A percentile compares a stretch with the other conserved stretches of the same genome.
Evolutionary conservation across 2,329 filamentous ascomycete genomes (phyloP).

Genomic region (Nigrospora sphaerica): DNA sequence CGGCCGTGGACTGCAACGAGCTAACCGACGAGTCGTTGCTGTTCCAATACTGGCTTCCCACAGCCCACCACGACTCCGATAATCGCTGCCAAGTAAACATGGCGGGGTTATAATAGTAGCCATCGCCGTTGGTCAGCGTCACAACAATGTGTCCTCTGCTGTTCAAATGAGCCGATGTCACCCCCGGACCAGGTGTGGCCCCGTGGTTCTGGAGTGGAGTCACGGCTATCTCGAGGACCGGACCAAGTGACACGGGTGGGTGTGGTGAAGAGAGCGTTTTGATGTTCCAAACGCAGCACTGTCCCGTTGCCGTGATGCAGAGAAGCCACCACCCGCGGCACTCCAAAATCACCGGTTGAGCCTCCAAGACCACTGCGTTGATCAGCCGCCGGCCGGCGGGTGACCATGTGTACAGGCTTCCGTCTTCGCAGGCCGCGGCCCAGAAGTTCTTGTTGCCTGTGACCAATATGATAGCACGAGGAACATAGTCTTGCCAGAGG

Average conservation of each 20-base stretch:
- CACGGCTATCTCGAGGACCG: slow-evolving; percentile 79
- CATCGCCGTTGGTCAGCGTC: slow-evolving; percentile 91
- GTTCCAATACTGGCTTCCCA: slow-evolving; percentile 98
- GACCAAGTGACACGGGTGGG: slow-evolving; percentile 81
- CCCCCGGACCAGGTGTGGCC: slow-evolving; percentile 69
- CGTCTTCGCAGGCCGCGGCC: slow-evolving; percentile 90
- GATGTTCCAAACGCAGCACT: slow-evolving; percentile 92
- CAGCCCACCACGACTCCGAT: slow-evolving; percentile 97
- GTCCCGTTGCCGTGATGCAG: slow-evolving; percentile 79
- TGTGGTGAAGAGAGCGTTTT: slow-evolving; percentile 77
- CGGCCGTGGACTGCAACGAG: slow-evolving; percentile 66
- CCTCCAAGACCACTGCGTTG: slow-evolving; percentile 80
- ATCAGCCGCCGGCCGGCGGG: slow-evolving; percentile 81
- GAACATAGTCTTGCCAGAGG: slow-evolving; percentile 92
- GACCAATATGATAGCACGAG: slow-evolving; percentile 77
- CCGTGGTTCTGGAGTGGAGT: slow-evolving; percentile 70
- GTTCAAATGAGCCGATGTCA: slow-evolving; percentile 89
- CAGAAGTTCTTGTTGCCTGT: slow-evolving; percentile 89
- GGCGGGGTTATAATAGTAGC: slow-evolving; percentile 77
- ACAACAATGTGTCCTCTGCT: slow-evolving; percentile 79
- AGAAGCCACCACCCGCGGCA: slow-evolving; percentile 84
- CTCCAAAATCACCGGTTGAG: slow-evolving; percentile 90
- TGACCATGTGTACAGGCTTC: slow-evolving; percentile 84
- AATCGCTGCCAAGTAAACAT: slow-evolving; percentile 92
- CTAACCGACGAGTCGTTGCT: slow-evolving; percentile 86